Conservation (phyloP, 331 rosid species). For the Spiraea crenata region DNA sequence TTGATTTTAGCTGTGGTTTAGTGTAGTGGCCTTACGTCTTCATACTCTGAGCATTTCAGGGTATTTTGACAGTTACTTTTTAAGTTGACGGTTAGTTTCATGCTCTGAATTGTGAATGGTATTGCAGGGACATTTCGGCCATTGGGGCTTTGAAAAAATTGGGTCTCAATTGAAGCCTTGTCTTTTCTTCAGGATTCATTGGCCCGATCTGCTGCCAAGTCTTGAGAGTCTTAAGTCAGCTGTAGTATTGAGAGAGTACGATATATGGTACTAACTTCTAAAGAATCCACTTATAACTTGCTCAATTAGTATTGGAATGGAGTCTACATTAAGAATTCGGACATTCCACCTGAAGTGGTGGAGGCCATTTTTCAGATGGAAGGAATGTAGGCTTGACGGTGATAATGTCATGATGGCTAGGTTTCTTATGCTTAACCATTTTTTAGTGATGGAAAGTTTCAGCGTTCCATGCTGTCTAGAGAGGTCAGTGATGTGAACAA, state of each 20-base stretch:
- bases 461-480: constrained; percentile 33
- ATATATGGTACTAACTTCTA: constrained; percentile 41
- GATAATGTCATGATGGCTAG: constrained; percentile 32
- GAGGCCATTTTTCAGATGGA: constrained; percentile 26
- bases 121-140: constrained; percentile 44
- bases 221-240: constrained; percentile 40
- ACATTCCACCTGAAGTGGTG: constrained; percentile 36
- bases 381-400: constrained; percentile 32
- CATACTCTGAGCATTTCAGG: neutral
- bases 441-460: constrained; percentile 32
- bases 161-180: constrained; percentile 29
- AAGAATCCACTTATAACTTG: constrained; percentile 37
- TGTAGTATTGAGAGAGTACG: constrained; percentile 40
- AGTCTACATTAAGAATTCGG: constrained; percentile 38
- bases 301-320: constrained; percentile 34
- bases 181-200: constrained; percentile 41
- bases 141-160: constrained; percentile 36
- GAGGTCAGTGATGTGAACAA: constrained; percentile 19
- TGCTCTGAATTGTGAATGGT: constrained; percentile 52
- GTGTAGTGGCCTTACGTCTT: neutral
- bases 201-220: constrained; percentile 37
- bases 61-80: neutral
- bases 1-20: neutral
- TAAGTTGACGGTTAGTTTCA: constrained; percentile 24
- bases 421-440: constrained; percentile 19